A percentile compares a stretch with the other conserved stretches of the same genome.
These are phyloP conservation scores for Protostelium mycophagum DNA, from an alignment of 78 protist species.

Conservation along the genomic window DNA sequence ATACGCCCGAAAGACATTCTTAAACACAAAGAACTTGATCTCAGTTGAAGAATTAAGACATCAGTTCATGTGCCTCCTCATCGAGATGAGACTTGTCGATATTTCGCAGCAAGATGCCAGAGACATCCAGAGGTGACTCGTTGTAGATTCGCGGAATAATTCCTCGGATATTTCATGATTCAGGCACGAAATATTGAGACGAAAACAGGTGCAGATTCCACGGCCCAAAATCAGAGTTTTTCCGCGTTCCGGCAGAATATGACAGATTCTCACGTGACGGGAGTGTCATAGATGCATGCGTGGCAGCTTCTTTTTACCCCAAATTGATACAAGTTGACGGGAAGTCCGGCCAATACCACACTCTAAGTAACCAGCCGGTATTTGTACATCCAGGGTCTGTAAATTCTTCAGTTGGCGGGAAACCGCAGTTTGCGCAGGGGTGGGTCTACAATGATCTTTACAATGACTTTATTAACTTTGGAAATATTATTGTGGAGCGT, in stretches of 20 bases:
- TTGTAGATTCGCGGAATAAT: too few relatives aligned
- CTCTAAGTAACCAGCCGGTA: constrained; percentile 2
- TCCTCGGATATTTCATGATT: neutral
- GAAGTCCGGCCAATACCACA: neutral
- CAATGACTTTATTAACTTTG: too few relatives aligned
- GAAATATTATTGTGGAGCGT: too few relatives aligned
- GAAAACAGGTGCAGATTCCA: neutral
- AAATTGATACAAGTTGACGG: neutral
- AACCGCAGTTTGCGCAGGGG: constrained; percentile 7
- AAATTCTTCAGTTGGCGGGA: constrained; percentile 29
- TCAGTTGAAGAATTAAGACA: neutral
- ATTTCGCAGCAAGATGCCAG: neutral
- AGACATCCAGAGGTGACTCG: neutral
- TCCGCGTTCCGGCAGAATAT: neutral
- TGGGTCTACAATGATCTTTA: too few relatives aligned
- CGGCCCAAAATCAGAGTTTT: neutral
- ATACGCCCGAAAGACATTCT: neutral
- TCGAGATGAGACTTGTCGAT: neutral
- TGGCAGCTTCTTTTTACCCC: neutral
- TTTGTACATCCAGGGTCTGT: constrained; percentile 54
- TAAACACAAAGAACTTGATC: neutral
- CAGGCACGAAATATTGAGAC: neutral
- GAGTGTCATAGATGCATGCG: neutral
- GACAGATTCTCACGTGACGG: neutral
- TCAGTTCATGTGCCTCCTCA: neutral